These are phyloP conservation scores for Myxozyma neotropica DNA, from an alignment of 805 yeast genomes.

Conservation along the genomic window DNA sequence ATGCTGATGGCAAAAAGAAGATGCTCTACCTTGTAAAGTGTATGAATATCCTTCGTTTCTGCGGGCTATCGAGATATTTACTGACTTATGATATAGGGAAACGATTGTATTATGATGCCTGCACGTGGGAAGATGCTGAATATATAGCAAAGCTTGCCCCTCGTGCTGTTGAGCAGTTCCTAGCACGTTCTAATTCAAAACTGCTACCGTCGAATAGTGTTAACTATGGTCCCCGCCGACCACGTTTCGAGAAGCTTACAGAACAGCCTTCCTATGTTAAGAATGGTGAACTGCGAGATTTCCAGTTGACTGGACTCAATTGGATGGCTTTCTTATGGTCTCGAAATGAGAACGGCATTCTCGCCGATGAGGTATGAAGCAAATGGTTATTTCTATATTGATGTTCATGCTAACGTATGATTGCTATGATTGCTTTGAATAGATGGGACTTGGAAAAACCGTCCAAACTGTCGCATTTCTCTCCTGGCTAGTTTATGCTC, in stretches of 20 bases:
- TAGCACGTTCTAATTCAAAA: conserved; percentile 77
- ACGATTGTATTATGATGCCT: conserved; percentile 88
- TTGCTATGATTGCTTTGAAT: not conserved
- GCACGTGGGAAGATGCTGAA: conserved; percentile 95
- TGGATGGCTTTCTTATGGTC: conserved; percentile 99
- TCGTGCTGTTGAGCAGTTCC: conserved; percentile 77
- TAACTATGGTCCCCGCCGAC: conserved; percentile 71
- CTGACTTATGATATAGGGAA: conserved; percentile 48
- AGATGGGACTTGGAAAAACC: conserved; percentile 96
- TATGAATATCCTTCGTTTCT: not conserved
- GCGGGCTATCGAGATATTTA: not conserved
- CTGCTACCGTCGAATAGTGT: conserved; percentile 82
- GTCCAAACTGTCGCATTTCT: conserved; percentile 94
- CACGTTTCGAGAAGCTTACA: conserved; percentile 82
- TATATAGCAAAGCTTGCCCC: conserved; percentile 85
- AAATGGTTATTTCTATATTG: not conserved
- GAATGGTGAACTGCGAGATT: conserved; percentile 90
- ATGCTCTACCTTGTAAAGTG: conserved; percentile 88
- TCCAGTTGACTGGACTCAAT: conserved; percentile 95
- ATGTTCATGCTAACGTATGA: too few species aligned
- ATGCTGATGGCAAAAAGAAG: conserved; percentile 41
- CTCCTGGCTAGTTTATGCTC: conserved; percentile 91
- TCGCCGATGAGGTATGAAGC: conserved; percentile 83
- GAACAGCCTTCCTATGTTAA: conserved; percentile 88
- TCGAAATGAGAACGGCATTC: conserved; percentile 92